These are phyloP conservation scores for Lathyrus aphaca DNA, from an alignment of 306 rosid genomes.

Conservation along the genomic window DNA sequence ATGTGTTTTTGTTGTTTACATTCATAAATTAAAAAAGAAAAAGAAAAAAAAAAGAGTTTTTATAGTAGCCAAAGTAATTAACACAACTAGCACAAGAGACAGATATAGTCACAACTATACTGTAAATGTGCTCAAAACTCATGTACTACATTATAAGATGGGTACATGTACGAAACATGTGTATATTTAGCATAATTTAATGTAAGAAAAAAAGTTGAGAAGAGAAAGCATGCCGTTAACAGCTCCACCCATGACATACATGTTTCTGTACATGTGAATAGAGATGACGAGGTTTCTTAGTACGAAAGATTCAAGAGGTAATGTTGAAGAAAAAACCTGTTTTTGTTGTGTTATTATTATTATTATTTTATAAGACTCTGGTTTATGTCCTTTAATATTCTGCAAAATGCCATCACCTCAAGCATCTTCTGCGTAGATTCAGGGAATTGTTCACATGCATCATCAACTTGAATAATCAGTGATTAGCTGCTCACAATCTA, in stretches of 20 bases:
- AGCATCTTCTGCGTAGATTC: constrained; percentile 59
- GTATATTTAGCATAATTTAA: neutral
- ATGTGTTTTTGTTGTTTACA: too few relatives aligned
- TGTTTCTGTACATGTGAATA: constrained; percentile 33
- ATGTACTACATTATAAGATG: neutral
- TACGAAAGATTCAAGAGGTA: constrained; percentile 39
- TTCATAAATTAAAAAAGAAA: too few relatives aligned
- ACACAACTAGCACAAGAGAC: too few relatives aligned
- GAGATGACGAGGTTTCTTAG: constrained; percentile 47
- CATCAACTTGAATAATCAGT: constrained; percentile 39
- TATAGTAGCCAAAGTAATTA: too few relatives aligned
- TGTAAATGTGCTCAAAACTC: neutral
- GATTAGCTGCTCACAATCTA: constrained; percentile 19
- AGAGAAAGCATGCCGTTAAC: constrained; percentile 31
- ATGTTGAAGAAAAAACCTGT: constrained; percentile 34
- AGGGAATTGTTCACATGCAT: constrained; percentile 56
- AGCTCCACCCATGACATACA: constrained; percentile 41
- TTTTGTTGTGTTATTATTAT: neutral
- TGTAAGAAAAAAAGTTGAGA: constrained; percentile 30
- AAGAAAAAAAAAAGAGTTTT: too few relatives aligned
- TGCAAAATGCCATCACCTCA: constrained; percentile 27
- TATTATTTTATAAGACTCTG: constrained; percentile 28
- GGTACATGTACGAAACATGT: constrained; percentile 21
- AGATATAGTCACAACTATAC: too few relatives aligned
- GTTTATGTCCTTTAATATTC: constrained; percentile 31